Evolutionary conservation across 2,329 filamentous ascomycete genomes (phyloP).

Genomic region (Verticillium dahliae): DNA sequence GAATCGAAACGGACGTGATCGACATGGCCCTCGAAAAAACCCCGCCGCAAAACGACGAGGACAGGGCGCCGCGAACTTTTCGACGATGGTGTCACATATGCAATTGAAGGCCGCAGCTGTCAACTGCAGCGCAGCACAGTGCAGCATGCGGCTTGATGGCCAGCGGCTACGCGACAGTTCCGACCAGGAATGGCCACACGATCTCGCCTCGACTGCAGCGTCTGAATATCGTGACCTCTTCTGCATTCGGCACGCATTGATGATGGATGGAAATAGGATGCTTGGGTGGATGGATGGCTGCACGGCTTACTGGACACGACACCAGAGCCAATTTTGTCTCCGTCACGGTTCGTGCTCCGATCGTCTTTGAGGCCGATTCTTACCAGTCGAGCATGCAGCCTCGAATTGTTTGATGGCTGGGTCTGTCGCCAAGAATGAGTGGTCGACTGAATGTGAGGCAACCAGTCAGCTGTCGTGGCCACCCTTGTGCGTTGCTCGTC

Average conservation of each 20-base stretch:
- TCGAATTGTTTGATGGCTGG: not conserved
- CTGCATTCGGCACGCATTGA: not conserved
- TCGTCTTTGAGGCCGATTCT: not conserved
- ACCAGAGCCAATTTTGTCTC: not conserved
- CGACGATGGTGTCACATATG: not conserved
- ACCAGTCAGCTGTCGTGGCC: not conserved
- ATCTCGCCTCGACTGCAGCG: not conserved
- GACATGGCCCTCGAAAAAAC: not conserved
- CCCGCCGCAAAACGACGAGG: not conserved
- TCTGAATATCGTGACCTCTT: not conserved
- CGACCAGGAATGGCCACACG: not conserved
- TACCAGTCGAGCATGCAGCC: not conserved
- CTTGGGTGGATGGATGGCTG: not conserved
- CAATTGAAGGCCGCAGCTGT: not conserved
- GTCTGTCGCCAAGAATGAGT: not conserved
- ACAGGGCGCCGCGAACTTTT: not conserved
- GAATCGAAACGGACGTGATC: not conserved
- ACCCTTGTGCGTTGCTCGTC: not conserved
- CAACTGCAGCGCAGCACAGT: not conserved
- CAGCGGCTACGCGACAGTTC: not conserved
- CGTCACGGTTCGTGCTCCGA: not conserved
- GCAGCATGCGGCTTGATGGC: not conserved
- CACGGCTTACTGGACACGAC: not conserved
- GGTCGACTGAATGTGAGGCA: not conserved
- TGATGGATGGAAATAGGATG: not conserved